Evolutionary conservation across 1,284 basidiomycete species (phyloP).

Genomic region (Hymenochaete sp.): DNA sequence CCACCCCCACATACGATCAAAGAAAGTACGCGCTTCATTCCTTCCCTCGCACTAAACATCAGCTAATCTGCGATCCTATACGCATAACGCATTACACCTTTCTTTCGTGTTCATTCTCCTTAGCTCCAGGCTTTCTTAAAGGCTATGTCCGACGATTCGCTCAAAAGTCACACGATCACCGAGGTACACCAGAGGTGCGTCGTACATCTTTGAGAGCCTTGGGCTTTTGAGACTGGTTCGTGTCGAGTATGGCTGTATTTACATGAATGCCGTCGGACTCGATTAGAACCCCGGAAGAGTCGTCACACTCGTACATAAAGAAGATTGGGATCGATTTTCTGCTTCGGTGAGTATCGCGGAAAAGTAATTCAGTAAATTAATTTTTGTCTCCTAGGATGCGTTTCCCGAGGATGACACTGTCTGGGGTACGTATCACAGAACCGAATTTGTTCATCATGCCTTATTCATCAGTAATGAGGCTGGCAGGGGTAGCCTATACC

Average conservation of each 20-base stretch:
- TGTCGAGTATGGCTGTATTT: neutral
- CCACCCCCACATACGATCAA: conserved; percentile 62
- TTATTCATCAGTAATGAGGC: neutral
- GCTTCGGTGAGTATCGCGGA: conserved; percentile 37
- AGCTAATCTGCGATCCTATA: neutral
- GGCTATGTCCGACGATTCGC: conserved; percentile 83
- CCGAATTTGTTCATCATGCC: neutral
- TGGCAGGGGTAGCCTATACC: conserved; percentile 66
- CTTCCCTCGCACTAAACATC: neutral
- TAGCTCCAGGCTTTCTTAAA: conserved; percentile 75
- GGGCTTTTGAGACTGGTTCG: too few relatives aligned
- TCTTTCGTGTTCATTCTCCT: neutral
- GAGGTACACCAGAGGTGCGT: conserved; percentile 67
- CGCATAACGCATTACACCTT: neutral
- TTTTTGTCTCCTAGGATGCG: conserved; percentile 41
- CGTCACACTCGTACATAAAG: conserved; percentile 78
- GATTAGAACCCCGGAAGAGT: conserved; percentile 70
- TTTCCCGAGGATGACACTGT: conserved; percentile 75
- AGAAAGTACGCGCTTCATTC: conserved; percentile 37
- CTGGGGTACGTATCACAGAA: conserved; percentile 52
- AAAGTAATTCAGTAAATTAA: neutral
- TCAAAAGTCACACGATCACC: conserved; percentile 81
- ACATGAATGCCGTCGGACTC: conserved; percentile 2
- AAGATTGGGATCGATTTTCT: conserved; percentile 74
- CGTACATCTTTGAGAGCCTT: too few relatives aligned